These are phyloP conservation scores for Gorgonomyces haynaldii DNA, from an alignment of 192 early-diverging fungal genomes.

Conservation along the genomic window DNA sequence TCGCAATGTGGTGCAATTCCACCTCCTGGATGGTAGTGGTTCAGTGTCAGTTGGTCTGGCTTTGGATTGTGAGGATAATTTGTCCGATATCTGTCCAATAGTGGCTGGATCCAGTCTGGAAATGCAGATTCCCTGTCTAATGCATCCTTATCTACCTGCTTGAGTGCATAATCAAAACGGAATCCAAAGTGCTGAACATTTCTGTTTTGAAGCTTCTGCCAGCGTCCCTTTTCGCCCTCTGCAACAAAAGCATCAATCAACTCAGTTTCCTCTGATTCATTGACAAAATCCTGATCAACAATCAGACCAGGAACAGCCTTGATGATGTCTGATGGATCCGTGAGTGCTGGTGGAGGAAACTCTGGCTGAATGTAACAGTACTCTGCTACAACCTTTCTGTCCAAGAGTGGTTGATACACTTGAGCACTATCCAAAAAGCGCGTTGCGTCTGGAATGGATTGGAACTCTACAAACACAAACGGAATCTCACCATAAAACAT, in stretches of 20 bases:
- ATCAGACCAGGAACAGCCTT: slow-evolving; percentile 12
- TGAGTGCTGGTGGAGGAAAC: too few species aligned
- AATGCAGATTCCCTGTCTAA: neutral
- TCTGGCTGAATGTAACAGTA: too few species aligned
- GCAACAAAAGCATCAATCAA: slow-evolving; percentile 10
- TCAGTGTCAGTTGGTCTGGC: slow-evolving; percentile 43
- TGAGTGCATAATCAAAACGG: slow-evolving; percentile 16
- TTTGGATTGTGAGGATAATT: slow-evolving; percentile 1
- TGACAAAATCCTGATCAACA: slow-evolving; percentile 29
- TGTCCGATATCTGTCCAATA: slow-evolving; percentile 5
- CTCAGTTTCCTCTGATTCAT: slow-evolving; percentile 18
- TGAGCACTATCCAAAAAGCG: too few species aligned
- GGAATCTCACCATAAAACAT: too few species aligned
- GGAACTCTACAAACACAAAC: too few species aligned
- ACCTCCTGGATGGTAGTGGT: slow-evolving; percentile 37
- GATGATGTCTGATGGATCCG: slow-evolving; percentile 4
- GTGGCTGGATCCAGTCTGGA: slow-evolving; percentile 8
- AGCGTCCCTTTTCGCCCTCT: slow-evolving; percentile 11
- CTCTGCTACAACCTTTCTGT: too few species aligned
- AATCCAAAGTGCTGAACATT: slow-evolving; percentile 28
- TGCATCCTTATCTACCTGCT: slow-evolving; percentile 8
- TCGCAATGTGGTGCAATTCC: slow-evolving; percentile 44
- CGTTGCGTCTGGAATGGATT: too few species aligned
- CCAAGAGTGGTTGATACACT: too few species aligned
- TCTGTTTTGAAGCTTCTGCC: slow-evolving; percentile 31